Base-by-base conservation (phyloP, 2,329 filamentous ascomycete genomes). In the Xylaria sp. region DNA sequence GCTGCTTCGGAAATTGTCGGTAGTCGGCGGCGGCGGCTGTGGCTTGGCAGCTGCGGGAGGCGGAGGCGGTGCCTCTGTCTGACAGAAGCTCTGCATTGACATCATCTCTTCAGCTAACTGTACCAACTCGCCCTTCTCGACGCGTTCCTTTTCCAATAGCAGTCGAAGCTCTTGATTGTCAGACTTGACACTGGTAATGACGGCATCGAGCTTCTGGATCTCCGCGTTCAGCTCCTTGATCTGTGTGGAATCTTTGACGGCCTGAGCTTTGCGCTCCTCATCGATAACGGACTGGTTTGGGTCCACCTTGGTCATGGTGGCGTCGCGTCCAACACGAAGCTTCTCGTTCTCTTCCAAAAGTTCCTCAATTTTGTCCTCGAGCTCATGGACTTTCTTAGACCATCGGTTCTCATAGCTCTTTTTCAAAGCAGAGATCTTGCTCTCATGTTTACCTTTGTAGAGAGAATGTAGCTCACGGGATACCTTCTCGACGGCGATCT, bases 361-460 rank as follows among this genome's bases (percentile, higher is more conserved):
- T 50, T 91, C 87, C 53, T 89, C 89, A 50, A 97, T 84, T 69
- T 89, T 89, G 20, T 80, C 78, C 80, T 97, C 92, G 2, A 97
- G 87, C 74, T 95, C 92, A 62, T 88, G 88, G 65, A 95, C 88
- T 76, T 91, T 93, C 85, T 97, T 97, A 80, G 97, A 93, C 88
- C 93, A 96, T 63, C 95, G 90, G 55, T 88, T 87, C 79, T 97
- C 93, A 81, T 98, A 91, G 70, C 87, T 90, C 81, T 91, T 90
- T 82, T 91, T 98, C 72, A 99, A 85, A 4, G 94, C 95, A 0
- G 93, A 88, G 52, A 98, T 95, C 83, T 99, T 99, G 70, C 91
- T 93, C 83, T 98, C 95, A 79, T 99, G 96, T 82, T 99, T 99
- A 77, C 91, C 90, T 83, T 97, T 98, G 86, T 99, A 99, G 12